These are phyloP conservation scores for Biscogniauxia marginata DNA, from an alignment of 2,329 filamentous ascomycete species.

Conservation along the genomic window DNA sequence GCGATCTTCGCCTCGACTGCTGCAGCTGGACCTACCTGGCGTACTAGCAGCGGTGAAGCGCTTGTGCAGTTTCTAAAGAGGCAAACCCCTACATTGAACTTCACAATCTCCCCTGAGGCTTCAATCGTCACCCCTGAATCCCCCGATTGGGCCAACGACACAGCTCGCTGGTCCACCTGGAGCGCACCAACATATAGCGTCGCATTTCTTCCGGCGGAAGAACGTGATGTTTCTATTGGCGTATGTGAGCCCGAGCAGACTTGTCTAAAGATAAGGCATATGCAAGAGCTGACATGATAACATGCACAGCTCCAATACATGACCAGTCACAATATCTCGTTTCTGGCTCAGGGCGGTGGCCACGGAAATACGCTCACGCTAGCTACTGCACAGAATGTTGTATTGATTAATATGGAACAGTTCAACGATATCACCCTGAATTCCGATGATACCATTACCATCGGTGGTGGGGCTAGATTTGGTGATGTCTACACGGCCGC, in stretches of 20 bases:
- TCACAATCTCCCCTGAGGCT: conserved; percentile 8
- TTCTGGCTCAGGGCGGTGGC: conserved; percentile 10
- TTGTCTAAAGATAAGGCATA: not conserved
- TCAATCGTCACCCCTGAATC: conserved; percentile 8
- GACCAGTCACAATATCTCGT: conserved; percentile 13
- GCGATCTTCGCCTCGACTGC: conserved; percentile 6
- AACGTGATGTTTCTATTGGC: conserved; percentile 10
- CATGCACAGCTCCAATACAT: conserved; percentile 11
- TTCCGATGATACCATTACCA: conserved; percentile 6
- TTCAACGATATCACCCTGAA: conserved; percentile 10
- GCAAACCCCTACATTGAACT: conserved; percentile 5
- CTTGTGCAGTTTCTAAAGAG: conserved; percentile 8
- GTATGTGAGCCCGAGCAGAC: conserved; percentile 3
- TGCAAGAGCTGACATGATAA: not conserved
- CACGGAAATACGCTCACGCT: conserved; percentile 12
- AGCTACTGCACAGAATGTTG: conserved; percentile 6
- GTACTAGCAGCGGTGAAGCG: conserved; percentile 9
- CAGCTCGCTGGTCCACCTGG: conserved; percentile 12
- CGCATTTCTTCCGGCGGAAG: conserved; percentile 12
- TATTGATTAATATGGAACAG: conserved; percentile 13
- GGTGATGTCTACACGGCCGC: conserved; percentile 7
- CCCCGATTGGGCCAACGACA: conserved; percentile 8
- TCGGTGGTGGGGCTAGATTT: conserved; percentile 8
- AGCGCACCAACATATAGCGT: conserved; percentile 9
- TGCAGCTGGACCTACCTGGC: conserved; percentile 8